phyloP scores from a whole-genome alignment of 83 land plant genomes.

The Picea engelmannii region DNA sequence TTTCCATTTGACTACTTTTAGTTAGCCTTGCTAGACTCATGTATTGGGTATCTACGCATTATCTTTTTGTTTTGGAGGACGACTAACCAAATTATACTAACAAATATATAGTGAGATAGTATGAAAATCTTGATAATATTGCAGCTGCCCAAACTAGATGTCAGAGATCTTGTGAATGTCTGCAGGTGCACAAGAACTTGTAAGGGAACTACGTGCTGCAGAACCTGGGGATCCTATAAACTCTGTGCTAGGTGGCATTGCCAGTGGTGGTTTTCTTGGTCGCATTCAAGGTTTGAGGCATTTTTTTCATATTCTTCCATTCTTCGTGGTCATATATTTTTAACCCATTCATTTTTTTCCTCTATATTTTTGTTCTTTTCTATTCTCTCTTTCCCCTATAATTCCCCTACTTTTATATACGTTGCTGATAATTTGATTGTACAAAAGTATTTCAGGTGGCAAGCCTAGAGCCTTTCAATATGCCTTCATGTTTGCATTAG shows the following conservation, averaged over 20 bases:
- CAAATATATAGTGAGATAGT: no score
- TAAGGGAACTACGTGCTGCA: constrained; percentile 44
- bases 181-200: constrained; percentile 66
- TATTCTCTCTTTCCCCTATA: background rate
- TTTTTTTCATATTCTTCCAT: background rate
- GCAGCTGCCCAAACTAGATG: no score
- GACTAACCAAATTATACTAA: no score
- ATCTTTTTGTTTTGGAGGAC: no score
- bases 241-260: constrained; percentile 58
- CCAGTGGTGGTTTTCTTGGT: constrained; percentile 68
- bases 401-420: background rate
- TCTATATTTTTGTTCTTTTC: background rate
- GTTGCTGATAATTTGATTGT: background rate
- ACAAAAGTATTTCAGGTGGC: constrained; percentile 42
- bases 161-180: background rate
- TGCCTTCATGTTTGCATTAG: constrained; percentile 46
- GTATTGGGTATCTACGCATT: no score
- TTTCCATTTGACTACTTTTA: no score
- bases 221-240: constrained; percentile 60
- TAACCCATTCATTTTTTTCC: background rate
- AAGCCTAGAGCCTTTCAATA: constrained; percentile 47
- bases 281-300: constrained; percentile 57
- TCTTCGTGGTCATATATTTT: background rate
- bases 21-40: no score
- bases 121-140: no score